Evolutionary conservation across 495 filamentous ascomycete species (phyloP).

Genomic region (Bacidia gigantensis): DNA sequence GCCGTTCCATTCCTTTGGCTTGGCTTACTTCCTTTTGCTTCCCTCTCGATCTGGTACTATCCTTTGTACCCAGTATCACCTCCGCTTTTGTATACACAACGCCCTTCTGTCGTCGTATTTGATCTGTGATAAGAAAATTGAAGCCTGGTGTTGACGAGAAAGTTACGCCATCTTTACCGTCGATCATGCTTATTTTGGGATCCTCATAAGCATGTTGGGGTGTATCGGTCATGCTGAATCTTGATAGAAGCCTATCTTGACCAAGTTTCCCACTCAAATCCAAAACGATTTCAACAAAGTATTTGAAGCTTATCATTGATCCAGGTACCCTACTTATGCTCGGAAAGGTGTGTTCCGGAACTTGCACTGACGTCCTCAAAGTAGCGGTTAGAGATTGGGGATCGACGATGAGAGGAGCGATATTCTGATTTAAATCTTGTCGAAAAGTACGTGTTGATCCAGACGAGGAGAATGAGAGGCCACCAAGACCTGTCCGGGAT

Average conservation of each 20-base stretch:
- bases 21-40: constrained; percentile 27
- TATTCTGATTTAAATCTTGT: constrained; percentile 80
- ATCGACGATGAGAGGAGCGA: constrained; percentile 75
- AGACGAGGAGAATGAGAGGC: constrained; percentile 65
- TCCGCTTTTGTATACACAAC: constrained; percentile 75
- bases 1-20: not conserved
- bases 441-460: constrained; percentile 79
- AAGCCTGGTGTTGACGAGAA: constrained; percentile 36
- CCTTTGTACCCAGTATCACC: constrained; percentile 73
- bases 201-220: constrained; percentile 31
- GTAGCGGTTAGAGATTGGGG: constrained; percentile 60
- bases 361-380: constrained; percentile 65
- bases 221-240: constrained; percentile 40
- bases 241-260: constrained; percentile 44
- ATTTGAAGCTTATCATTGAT: constrained; percentile 84
- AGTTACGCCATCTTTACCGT: constrained; percentile 27
- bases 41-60: constrained; percentile 50
- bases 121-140: constrained; percentile 78
- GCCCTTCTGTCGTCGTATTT: constrained; percentile 72
- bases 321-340: constrained; percentile 82
- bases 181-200: constrained; percentile 30
- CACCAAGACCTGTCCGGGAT: constrained; percentile 57
- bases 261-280: constrained; percentile 81
- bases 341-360: constrained; percentile 84
- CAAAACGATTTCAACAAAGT: constrained; percentile 81